These are phyloP conservation scores for Recurvomyces mirabilis DNA, from an alignment of 495 filamentous ascomycete genomes.

Conservation along the genomic window DNA sequence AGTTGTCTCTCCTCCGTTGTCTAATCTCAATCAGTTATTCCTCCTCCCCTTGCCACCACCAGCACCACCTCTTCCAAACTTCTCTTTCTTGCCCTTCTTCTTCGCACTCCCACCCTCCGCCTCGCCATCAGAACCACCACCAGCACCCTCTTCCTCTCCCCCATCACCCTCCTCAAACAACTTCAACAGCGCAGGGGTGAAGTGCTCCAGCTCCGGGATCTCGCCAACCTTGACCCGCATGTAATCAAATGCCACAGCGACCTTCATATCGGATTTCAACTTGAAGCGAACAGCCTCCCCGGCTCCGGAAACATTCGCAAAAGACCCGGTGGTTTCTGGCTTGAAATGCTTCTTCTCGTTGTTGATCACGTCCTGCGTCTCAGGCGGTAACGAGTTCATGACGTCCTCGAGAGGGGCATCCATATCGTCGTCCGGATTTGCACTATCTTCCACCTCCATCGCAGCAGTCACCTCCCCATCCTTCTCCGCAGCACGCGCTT, in stretches of 20 bases:
- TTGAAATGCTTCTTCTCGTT: not conserved
- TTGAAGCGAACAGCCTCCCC: constrained; percentile 12
- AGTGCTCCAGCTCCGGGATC: constrained; percentile 63
- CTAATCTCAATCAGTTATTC: no score
- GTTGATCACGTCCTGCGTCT: not conserved
- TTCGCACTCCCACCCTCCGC: constrained; percentile 17
- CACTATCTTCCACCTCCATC: constrained; percentile 1
- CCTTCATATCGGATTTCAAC: constrained; percentile 36
- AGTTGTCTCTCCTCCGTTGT: no score
- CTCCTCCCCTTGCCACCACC: no score
- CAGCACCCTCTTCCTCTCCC: constrained; percentile 17
- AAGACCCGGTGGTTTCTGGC: not conserved
- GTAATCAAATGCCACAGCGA: constrained; percentile 78
- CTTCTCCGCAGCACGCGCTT: constrained; percentile 10
- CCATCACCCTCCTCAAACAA: constrained; percentile 42
- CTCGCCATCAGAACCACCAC: not conserved
- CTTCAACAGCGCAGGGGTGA: constrained; percentile 58
- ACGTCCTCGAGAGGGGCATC: constrained; percentile 1
- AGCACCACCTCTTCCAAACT: not conserved
- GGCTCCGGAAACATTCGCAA: not conserved
- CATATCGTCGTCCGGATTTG: not conserved
- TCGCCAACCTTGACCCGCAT: constrained; percentile 77
- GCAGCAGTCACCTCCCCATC: constrained; percentile 4
- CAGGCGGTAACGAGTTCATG: not conserved
- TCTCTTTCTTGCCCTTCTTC: not conserved